A percentile compares a stretch with the other conserved stretches of the same genome.
Evolutionary conservation across 2,329 filamentous ascomycete genomes (phyloP).

Genomic region (Shiraia bambusicola): DNA sequence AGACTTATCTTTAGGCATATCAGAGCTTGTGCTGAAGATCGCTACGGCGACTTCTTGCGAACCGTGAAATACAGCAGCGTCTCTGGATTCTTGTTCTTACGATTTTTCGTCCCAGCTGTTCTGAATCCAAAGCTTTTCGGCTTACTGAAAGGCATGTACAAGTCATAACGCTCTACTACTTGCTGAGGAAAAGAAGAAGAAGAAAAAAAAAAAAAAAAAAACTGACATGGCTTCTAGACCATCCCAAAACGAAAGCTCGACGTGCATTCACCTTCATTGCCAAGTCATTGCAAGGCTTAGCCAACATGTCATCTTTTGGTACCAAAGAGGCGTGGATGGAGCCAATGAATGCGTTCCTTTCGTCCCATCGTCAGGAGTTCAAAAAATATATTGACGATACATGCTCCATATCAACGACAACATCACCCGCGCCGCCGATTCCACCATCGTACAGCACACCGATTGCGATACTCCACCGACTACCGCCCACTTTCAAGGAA

Average conservation of each 20-base stretch:
- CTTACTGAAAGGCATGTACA: constrained; percentile 65
- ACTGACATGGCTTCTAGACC: constrained; percentile 56
- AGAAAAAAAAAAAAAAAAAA: no score
- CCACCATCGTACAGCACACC: constrained; percentile 91
- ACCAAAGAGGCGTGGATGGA: constrained; percentile 99
- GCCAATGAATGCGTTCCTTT: constrained; percentile 90
- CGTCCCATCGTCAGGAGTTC: constrained; percentile 73
- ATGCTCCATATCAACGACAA: constrained; percentile 76
- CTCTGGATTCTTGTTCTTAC: constrained; percentile 89
- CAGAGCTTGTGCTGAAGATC: constrained; percentile 86
- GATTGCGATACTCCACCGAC: constrained; percentile 79
- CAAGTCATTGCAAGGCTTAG: constrained; percentile 86
- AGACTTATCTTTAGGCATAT: constrained; percentile 88
- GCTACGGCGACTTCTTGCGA: constrained; percentile 88
- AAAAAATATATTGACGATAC: constrained; percentile 85
- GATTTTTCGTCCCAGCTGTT: constrained; percentile 96
- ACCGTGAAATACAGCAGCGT: constrained; percentile 92
- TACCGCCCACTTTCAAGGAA: constrained; percentile 79
- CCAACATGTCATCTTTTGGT: constrained; percentile 87
- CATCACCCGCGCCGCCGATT: constrained; percentile 58
- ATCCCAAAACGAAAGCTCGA: constrained; percentile 79
- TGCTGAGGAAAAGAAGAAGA: no score
- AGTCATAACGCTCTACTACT: background rate
- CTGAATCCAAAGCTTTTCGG: constrained; percentile 93
- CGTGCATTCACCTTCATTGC: constrained; percentile 89